Evolutionary conservation across 495 filamentous ascomycete species (phyloP).

Genomic region (Staphylotrichum longicolle): DNA sequence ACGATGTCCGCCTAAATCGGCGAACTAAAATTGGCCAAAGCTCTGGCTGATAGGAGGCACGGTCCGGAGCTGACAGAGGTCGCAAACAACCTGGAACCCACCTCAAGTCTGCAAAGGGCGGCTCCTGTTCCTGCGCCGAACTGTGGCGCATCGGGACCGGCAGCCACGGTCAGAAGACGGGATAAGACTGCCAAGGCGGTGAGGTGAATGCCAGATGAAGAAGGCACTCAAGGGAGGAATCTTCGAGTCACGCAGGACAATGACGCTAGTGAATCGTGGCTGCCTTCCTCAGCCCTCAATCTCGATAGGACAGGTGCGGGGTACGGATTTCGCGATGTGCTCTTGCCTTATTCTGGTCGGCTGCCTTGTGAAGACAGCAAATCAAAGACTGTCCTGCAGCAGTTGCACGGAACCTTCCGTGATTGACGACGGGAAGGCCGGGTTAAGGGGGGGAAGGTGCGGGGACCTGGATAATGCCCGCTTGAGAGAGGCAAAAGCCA

Average conservation of each 20-base stretch:
- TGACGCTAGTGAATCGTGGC: background rate
- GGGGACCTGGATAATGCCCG: too few relatives aligned
- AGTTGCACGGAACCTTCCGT: background rate
- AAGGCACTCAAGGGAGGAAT: too few relatives aligned
- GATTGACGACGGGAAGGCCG: too few relatives aligned
- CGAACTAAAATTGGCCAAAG: too few relatives aligned
- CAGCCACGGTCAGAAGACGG: background rate
- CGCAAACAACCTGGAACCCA: background rate
- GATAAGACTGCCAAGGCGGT: background rate
- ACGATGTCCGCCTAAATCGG: background rate
- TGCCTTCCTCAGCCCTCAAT: background rate
- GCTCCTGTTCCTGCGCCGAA: constrained; percentile 2
- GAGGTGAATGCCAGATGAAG: background rate
- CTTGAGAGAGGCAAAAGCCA: too few relatives aligned
- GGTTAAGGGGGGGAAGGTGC: too few relatives aligned
- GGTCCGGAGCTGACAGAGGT: background rate
- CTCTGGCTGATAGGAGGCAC: background rate
- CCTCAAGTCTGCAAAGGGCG: background rate
- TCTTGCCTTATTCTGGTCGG: background rate
- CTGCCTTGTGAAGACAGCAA: background rate
- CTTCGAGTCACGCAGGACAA: background rate
- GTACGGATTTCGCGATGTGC: background rate
- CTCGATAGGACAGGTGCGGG: background rate
- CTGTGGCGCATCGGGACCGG: background rate
- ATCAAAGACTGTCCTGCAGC: background rate